Percentiles rank a stretch among this genome's conserved stretches.
Conservation (phyloP, 2,329 filamentous ascomycete genomes). For the Malbranchea cinnamomea region DNA sequence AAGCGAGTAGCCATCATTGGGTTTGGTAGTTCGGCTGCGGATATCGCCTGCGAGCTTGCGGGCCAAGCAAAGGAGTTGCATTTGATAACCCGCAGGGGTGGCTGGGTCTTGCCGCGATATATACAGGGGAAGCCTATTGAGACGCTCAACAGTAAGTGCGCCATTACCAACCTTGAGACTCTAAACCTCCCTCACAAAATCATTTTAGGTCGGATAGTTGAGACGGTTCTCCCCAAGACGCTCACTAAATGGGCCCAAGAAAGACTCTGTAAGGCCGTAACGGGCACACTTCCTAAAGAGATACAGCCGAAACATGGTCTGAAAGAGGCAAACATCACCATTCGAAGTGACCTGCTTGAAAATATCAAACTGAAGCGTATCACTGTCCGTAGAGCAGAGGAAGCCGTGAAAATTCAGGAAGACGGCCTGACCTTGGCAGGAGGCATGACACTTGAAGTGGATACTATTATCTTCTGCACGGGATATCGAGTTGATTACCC, state of each 20-base stretch:
- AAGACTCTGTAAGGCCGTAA: slow-evolving; percentile 17
- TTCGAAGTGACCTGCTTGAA: slow-evolving; percentile 21
- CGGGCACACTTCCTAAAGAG: slow-evolving; percentile 18
- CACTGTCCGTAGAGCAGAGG: slow-evolving; percentile 19
- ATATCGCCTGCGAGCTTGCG: slow-evolving; percentile 25
- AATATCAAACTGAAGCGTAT: slow-evolving; percentile 20
- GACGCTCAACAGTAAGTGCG: slow-evolving; percentile 21
- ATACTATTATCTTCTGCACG: slow-evolving; percentile 21
- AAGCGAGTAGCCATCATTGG: slow-evolving; percentile 26
- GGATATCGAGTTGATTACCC: slow-evolving; percentile 16
- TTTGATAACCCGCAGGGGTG: slow-evolving; percentile 24
- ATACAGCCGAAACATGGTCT: slow-evolving; percentile 22
- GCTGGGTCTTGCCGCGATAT: slow-evolving; percentile 26
- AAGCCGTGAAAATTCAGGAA: slow-evolving; percentile 17
- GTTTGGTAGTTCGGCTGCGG: slow-evolving; percentile 25
- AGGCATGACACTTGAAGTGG: slow-evolving; percentile 17
- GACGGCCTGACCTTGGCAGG: slow-evolving; percentile 17
- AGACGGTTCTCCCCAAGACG: slow-evolving; percentile 9
- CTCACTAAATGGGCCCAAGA: slow-evolving; percentile 18
- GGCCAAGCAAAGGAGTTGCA: slow-evolving; percentile 21
- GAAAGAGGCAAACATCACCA: slow-evolving; percentile 21
- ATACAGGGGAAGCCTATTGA: slow-evolving; percentile 23
- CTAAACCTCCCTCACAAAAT: too few species aligned
- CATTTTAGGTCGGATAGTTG: slow-evolving; percentile 8
- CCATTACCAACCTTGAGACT: slow-evolving; percentile 18